These are phyloP conservation scores for Rhododendron ovatum DNA, from an alignment of 148 eudicot genomes.

Conservation along the genomic window DNA sequence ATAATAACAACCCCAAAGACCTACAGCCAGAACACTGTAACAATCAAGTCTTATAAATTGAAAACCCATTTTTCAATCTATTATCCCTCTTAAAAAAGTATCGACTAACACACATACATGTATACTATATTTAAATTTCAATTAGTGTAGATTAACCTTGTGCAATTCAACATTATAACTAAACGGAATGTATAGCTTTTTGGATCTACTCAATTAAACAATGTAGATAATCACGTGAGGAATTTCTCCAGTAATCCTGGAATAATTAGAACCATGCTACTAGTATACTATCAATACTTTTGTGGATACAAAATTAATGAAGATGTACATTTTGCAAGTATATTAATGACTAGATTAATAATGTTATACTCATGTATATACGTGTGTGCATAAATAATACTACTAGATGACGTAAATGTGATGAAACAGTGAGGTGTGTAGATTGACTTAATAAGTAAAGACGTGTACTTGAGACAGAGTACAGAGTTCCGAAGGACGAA, in stretches of 20 bases:
- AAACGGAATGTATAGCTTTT: background rate
- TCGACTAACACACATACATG: background rate
- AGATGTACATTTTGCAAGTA: background rate
- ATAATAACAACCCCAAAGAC: background rate
- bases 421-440: conserved; percentile 25
- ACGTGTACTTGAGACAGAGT: background rate
- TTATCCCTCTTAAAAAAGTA: no score
- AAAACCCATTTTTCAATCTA: no score
- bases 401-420: conserved; percentile 16
- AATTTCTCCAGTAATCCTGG: background rate
- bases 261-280: background rate
- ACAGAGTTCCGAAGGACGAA: no score
- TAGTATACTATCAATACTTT: background rate
- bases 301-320: background rate
- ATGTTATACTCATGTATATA: background rate
- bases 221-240: background rate
- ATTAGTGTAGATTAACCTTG: background rate
- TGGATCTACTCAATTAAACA: background rate
- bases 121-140: background rate
- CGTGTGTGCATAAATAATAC: background rate
- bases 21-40: background rate
- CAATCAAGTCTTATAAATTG: background rate
- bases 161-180: background rate
- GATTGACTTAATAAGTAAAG: background rate
- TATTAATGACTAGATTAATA: background rate